These are phyloP conservation scores for Blastobotrys capitulatus DNA, from an alignment of 1,139 yeast genomes.

Conservation along the genomic window DNA sequence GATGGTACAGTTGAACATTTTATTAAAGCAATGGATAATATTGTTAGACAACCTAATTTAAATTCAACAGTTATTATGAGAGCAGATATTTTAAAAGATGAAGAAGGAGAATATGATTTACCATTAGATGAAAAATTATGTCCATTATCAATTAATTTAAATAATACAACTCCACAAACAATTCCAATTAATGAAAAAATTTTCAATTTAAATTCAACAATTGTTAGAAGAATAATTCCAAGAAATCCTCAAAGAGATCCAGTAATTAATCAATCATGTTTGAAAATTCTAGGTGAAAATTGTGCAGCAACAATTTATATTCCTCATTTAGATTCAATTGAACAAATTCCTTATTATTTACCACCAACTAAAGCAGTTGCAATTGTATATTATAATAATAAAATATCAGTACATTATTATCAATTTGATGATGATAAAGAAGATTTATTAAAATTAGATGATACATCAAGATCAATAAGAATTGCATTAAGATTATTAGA, in stretches of 20 bases:
- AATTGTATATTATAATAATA: constrained; percentile 46
- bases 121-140: constrained; percentile 28
- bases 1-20: constrained; percentile 45
- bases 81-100: constrained; percentile 71
- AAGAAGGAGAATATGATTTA: constrained; percentile 19
- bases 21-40: constrained; percentile 70
- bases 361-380: constrained; percentile 85
- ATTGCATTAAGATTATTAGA: constrained; percentile 75
- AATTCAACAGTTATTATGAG: constrained; percentile 87
- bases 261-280: constrained; percentile 79
- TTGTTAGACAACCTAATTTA: constrained; percentile 81
- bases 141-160: constrained; percentile 39
- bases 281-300: constrained; percentile 36
- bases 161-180: constrained; percentile 48
- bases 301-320: constrained; percentile 59
- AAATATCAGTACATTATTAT: constrained; percentile 75
- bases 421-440: constrained; percentile 41
- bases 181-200: constrained; percentile 40
- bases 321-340: constrained; percentile 61
- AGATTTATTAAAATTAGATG: constrained; percentile 15
- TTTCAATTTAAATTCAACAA: constrained; percentile 38
- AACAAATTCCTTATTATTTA: constrained; percentile 77
- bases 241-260: constrained; percentile 84
- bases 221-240: constrained; percentile 79
- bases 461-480: constrained; percentile 59